phyloP scores from a whole-genome alignment of 1,284 basidiomycete genomes.

The Ganoderma sinense region DNA sequence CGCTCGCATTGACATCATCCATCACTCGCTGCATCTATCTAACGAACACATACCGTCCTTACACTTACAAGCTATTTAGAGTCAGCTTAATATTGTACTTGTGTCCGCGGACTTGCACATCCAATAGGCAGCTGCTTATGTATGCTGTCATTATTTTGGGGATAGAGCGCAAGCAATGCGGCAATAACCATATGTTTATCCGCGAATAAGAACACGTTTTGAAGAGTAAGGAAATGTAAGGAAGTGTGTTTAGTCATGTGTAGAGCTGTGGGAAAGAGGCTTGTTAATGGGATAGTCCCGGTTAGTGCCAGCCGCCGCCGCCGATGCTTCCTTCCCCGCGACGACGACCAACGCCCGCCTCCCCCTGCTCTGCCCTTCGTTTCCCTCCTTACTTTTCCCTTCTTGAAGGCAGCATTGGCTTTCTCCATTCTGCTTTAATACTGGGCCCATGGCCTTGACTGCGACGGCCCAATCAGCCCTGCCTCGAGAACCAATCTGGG shows the following conservation, averaged over 20 bases:
- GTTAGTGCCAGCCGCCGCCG: constrained; percentile 15
- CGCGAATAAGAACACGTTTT: not conserved
- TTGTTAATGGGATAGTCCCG: constrained; percentile 3
- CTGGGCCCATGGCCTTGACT: constrained; percentile 45
- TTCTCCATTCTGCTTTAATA: constrained; percentile 15
- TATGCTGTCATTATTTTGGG: constrained; percentile 3
- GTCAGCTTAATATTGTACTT: constrained; percentile 31
- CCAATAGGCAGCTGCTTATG: not conserved
- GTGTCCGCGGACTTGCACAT: constrained; percentile 10
- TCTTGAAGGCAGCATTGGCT: constrained; percentile 33
- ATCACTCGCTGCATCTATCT: constrained; percentile 25
- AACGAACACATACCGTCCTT: constrained; percentile 27
- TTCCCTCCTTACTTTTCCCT: constrained; percentile 32
- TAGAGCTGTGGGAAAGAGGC: constrained; percentile 1
- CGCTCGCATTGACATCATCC: constrained; percentile 5
- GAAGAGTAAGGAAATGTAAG: constrained; percentile 4
- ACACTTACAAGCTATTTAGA: constrained; percentile 21
- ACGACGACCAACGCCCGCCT: constrained; percentile 28
- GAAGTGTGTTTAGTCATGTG: not conserved
- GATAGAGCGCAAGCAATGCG: too few species aligned
- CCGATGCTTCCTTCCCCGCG: constrained; percentile 24
- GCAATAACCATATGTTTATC: too few species aligned
- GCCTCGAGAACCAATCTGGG: constrained; percentile 65
- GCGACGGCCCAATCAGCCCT: constrained; percentile 58
- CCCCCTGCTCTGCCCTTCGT: constrained; percentile 35